Base-by-base conservation (phyloP, 306 rosid species). In the Hylodesmum podocarpum region DNA sequence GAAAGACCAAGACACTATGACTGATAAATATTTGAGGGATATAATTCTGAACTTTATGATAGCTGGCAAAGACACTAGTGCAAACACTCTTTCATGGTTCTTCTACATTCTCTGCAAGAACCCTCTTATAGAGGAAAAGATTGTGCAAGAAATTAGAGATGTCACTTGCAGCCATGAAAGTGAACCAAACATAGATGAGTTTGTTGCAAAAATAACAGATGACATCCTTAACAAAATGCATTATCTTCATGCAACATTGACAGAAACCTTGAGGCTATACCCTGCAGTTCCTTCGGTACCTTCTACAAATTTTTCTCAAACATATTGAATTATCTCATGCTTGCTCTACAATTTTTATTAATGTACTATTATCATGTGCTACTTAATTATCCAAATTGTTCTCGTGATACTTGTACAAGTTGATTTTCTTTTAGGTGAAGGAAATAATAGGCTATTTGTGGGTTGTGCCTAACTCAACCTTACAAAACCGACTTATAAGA, bases 191-290 rank as follows among this genome's bases (percentile, higher is more conserved):
- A 28, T 86, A 1, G 86, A 93, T 37, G 89, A 79, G 18, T 86
- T 86, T 68, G 66, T 84, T 13, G 75, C 70, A 6, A 80, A 81
- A 8, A 63, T 93, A 75, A 88, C 83, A 6, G 93, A 93, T 25
- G 84, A 54, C 62, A 46, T 80, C 6, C 86, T 93, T 14, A 93
- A 91, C 11, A 70, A 81, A 74, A 89, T 93, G 97, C 98, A 91
- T 36, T 89, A 89, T 85, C 95, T 93, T 65, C 98, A 93, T 50
- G 97, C 98, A 4, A 70, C 96, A 14, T 15, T 93, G 28, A 80
- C 98, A 5, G 96, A 93, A 70, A 93, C 98, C 77, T 80, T 93
- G 80, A 93, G 93, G 82, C 83, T 93, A 5, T 89, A 91, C 71
- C 95, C 98, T 82, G 89, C 90, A 1, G 88, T 86, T 16, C 96